A percentile compares a stretch with the other conserved stretches of the same genome.
Evolutionary conservation across 805 yeast species (phyloP).

Genomic region (Candida maris): DNA sequence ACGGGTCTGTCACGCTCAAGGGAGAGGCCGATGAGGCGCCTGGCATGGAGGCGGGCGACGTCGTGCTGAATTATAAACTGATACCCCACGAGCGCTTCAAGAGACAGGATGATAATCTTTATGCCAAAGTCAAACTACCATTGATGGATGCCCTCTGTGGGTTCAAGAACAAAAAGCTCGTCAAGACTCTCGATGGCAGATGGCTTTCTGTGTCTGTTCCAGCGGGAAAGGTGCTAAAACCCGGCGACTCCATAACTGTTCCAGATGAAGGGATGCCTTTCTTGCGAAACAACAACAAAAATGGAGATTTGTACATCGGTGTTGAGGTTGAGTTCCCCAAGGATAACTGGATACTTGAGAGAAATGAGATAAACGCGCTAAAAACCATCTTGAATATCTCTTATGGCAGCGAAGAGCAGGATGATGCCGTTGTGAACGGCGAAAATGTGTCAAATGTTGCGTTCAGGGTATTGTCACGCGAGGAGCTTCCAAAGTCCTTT

Average conservation of each 20-base stretch:
- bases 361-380: slow-evolving; percentile 54
- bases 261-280: slow-evolving; percentile 84
- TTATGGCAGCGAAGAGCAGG: slow-evolving; percentile 17
- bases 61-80: slow-evolving; percentile 57
- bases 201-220: slow-evolving; percentile 62
- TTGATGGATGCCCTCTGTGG: slow-evolving; percentile 86
- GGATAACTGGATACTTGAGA: slow-evolving; percentile 81
- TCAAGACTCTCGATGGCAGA: slow-evolving; percentile 79
- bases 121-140: slow-evolving; percentile 55
- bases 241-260: slow-evolving; percentile 64
- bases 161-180: slow-evolving; percentile 55
- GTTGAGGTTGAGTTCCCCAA: slow-evolving; percentile 77
- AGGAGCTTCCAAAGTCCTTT: slow-evolving; percentile 26
- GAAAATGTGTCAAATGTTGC: slow-evolving; percentile 23
- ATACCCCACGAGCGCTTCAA: slow-evolving; percentile 43
- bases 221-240: slow-evolving; percentile 75
- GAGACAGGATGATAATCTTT: slow-evolving; percentile 57
- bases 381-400: slow-evolving; percentile 47
- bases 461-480: slow-evolving; percentile 20
- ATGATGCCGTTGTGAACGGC: slow-evolving; percentile 19
- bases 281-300: slow-evolving; percentile 24
- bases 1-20: slow-evolving; percentile 55
- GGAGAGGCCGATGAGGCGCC: slow-evolving; percentile 78
- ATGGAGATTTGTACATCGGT: slow-evolving; percentile 71
- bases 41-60: slow-evolving; percentile 74